A percentile compares a stretch with the other conserved stretches of the same genome.
Evolutionary conservation across 805 yeast genomes (phyloP).

Genomic region (Candida berthetii): DNA sequence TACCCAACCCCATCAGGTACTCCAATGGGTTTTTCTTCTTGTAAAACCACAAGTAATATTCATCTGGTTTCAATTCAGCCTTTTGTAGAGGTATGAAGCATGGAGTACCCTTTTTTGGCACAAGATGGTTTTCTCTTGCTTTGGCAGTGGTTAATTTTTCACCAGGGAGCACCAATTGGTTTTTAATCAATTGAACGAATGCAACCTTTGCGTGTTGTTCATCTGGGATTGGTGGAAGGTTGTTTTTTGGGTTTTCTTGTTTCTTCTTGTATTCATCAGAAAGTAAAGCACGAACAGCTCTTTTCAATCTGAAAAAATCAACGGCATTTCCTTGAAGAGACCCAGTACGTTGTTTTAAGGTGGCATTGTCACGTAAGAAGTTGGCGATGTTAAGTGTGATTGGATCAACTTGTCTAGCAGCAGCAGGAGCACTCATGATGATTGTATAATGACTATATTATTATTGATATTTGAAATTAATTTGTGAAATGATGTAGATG

Average conservation of each 20-base stretch:
- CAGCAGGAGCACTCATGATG: too few relatives aligned
- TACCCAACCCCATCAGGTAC: conserved; percentile 27
- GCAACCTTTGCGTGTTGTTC: conserved; percentile 54
- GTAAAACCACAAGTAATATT: conserved; percentile 82
- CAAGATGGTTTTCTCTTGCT: conserved; percentile 54
- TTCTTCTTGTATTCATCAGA: conserved; percentile 62
- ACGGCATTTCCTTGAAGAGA: conserved; percentile 60
- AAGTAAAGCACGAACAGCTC: conserved; percentile 72
- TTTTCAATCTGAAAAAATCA: conserved; percentile 83
- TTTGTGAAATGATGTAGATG: too few relatives aligned
- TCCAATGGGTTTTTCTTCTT: conserved; percentile 53
- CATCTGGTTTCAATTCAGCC: conserved; percentile 57
- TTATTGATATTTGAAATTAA: too few relatives aligned
- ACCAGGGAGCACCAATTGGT: conserved; percentile 71
- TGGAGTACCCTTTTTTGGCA: conserved; percentile 61
- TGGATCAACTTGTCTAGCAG: background rate
- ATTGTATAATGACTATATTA: too few relatives aligned
- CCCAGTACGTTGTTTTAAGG: conserved; percentile 81
- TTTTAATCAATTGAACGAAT: conserved; percentile 63
- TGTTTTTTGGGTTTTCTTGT: conserved; percentile 38
- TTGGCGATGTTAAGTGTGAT: conserved; percentile 51
- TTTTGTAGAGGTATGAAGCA: conserved; percentile 46
- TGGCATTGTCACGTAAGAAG: conserved; percentile 55
- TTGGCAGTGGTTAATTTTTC: conserved; percentile 65
- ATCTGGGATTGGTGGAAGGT: conserved; percentile 42